These are phyloP conservation scores for Geranium incanum DNA, from an alignment of 441 rosid genomes.

Conservation along the genomic window DNA sequence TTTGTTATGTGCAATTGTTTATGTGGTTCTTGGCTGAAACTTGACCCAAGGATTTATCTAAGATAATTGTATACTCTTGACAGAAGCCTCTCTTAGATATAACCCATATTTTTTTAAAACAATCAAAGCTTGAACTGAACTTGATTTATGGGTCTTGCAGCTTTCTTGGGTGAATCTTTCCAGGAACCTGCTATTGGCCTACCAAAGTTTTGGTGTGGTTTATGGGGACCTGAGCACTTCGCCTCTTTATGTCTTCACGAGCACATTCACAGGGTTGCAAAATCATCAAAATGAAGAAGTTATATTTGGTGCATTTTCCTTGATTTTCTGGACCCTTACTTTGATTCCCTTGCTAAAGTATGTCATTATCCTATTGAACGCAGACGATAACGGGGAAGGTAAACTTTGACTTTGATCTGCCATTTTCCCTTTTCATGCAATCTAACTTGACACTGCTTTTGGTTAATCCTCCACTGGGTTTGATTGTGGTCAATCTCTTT, in stretches of 20 bases:
- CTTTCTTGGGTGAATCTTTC: not conserved
- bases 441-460: not conserved
- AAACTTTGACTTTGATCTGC: not conserved
- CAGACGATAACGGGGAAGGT: not conserved
- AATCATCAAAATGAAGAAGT: not conserved
- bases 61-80: not conserved
- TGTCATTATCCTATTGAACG: not conserved
- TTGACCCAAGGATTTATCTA: not conserved
- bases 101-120: not conserved
- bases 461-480: not conserved
- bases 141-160: not conserved
- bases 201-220: not conserved
- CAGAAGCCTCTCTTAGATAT: not conserved
- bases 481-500: conserved; percentile 12
- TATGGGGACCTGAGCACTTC: not conserved
- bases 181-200: not conserved
- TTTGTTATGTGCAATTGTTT: not conserved
- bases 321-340: not conserved
- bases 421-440: not conserved
- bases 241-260: not conserved
- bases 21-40: not conserved
- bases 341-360: not conserved
- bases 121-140: not conserved
- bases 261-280: not conserved
- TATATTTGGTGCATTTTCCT: not conserved